Base-by-base conservation (phyloP, 2,329 filamentous ascomycete species). In the Furcasterigmium furcatum region DNA sequence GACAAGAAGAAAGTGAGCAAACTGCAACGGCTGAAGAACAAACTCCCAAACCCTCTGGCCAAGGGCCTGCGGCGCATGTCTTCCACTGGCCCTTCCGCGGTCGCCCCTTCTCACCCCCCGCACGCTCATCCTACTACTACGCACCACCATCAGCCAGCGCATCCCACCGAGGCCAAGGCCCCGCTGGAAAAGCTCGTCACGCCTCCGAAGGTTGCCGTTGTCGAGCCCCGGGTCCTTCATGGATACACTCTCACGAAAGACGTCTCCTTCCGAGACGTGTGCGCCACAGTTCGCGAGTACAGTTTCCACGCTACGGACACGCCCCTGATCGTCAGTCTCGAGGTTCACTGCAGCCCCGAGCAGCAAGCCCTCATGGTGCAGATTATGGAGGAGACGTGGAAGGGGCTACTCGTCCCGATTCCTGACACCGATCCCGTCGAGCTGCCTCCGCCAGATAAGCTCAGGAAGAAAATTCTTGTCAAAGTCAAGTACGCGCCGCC, bases 341-440 rank as follows among this genome's bases (percentile, higher is more conserved):
- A 99, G 65, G 89, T 97, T 0, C 94, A 97, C 68, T 91, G 90
- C 52, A 76, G 75, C 50, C 68, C 81, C 0, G 78, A 85, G 46
- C 94, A 99, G 66, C 94, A 99, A 63, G 79, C 87, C 52, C 77
- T 85, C 47, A 96, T 97, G 89, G 91, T 96, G 5, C 77, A 87
- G 49, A 95, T 97, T 58, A 96, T 99, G 82, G 77, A 84, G 51
- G 81, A 95, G 50, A 81, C 82, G 21, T 99, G 91, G 89, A 75
- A 75, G n/a, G 84, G 76, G 1, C 73, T 85, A 47, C 72, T 97
- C 9, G 72, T 95, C 2, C 75, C 85, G 2, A 62, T 68, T 19
- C 71, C 67, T 43, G 78, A 61, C 7, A 59, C 64, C 16, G 71
- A 81, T 1, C 65, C 70, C 10, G 63, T 66, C 13, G 56, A 62